These are phyloP conservation scores for Pseudogymnoascus sp. DNA, from an alignment of 2,329 filamentous ascomycete genomes.

Conservation along the genomic window DNA sequence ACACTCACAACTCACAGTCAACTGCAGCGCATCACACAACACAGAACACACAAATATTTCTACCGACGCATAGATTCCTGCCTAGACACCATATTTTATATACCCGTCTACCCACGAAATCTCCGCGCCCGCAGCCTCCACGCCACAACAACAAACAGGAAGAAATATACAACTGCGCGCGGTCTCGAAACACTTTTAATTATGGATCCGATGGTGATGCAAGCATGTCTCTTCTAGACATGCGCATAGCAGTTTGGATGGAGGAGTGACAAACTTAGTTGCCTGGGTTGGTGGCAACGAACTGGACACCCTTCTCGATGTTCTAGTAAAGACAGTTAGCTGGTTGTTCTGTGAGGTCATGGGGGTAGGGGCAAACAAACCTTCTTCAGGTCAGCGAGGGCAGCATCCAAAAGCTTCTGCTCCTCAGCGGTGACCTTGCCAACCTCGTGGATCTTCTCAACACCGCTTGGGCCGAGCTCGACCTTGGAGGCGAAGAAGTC, in stretches of 20 bases:
- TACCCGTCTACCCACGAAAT: slow-evolving; percentile 7
- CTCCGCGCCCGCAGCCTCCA: not conserved
- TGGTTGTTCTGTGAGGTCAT: not conserved
- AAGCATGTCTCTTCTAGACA: slow-evolving; percentile 5
- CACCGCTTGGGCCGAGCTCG: slow-evolving; percentile 93
- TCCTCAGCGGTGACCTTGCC: slow-evolving; percentile 79
- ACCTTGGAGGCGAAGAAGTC: slow-evolving; percentile 96
- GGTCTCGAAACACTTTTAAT: slow-evolving; percentile 5
- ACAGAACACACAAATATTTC: not conserved
- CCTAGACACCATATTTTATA: slow-evolving; percentile 9
- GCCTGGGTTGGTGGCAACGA: slow-evolving; percentile 52
- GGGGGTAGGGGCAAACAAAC: slow-evolving; percentile 15
- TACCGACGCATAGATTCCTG: slow-evolving; percentile 6
- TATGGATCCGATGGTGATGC: not conserved
- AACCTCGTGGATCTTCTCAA: slow-evolving; percentile 84
- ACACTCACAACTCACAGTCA: not conserved
- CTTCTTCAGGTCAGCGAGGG: slow-evolving; percentile 75
- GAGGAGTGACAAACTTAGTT: slow-evolving; percentile 38
- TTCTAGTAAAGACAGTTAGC: slow-evolving; percentile 50
- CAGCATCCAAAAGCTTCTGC: slow-evolving; percentile 81
- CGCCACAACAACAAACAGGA: slow-evolving; percentile 6
- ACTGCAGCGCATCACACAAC: not conserved
- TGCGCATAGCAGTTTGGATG: slow-evolving; percentile 1
- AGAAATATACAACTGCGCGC: slow-evolving; percentile 6
- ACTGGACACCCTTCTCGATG: slow-evolving; percentile 79